Evolutionary conservation across 1,284 basidiomycete species (phyloP), one percentile per base, ranked within the genome.

Genomic region (Ceratobasidium sp.): DNA sequence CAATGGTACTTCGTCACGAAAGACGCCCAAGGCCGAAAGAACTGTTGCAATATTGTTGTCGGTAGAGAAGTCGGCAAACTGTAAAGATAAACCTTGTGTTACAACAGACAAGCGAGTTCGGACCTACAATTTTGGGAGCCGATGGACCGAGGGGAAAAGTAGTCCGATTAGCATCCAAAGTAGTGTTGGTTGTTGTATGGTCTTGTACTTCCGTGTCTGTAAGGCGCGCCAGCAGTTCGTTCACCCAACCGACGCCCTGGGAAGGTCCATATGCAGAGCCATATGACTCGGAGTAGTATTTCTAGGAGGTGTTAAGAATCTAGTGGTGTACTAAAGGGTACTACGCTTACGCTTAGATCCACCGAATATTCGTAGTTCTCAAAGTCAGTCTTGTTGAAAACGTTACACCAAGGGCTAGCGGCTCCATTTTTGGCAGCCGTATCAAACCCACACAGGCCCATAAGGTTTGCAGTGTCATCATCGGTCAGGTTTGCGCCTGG

Each of bases 361-460:
- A 85, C 85, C 48, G 81, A 85, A 79, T 95, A 93, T 71, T 91
- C 89, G 75, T 88, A 90, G 0, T 82, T 82, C 21, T 82, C 81
- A 78, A 89, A 93, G 62, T 91, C 89, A 0, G 83, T 78, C 9
- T 78, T 67, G 0, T 79, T 79, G 78, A 95, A 94, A 5, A 94
- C 74, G 3, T 78, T 78, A 78, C 94, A 96, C 83, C 92, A 94
- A 0, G 84, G 85, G 76, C 90, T 92, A 61, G 85, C 81, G 0
- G 74, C 77, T 75, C 84, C 82, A 5, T 83, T 82, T 16, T 70
- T 64, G 0, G 84, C 86, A 28, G 80, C 84, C 4, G 87, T 88
- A 73, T 93, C 91, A 78, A 93, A 94, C 0, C 92, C 85, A 79
- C 94, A 96, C 57, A 96, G 83, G 2, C 87, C 84, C 77, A 92